Conservation (phyloP, 75 land plant genomes). For the Cupressus sempervirens region DNA sequence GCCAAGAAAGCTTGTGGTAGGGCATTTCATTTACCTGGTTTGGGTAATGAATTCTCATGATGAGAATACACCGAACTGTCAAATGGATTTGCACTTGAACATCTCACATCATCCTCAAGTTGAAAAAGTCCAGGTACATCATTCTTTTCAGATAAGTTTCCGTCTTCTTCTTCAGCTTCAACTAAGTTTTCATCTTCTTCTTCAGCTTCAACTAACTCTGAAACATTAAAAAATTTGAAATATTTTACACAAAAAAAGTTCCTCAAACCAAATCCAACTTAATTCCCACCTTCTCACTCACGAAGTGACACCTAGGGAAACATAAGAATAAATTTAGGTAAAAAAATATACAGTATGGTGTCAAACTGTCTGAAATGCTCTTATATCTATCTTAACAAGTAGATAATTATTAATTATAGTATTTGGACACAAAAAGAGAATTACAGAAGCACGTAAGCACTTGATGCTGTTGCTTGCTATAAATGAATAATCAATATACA, state of each 20-base stretch:
- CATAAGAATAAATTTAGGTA: background rate
- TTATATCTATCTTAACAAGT: background rate
- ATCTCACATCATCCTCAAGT: background rate
- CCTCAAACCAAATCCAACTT: background rate
- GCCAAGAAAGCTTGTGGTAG: background rate
- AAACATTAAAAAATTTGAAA: background rate
- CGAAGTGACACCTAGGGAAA: background rate
- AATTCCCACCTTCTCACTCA: background rate
- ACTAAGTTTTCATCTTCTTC: slow-evolving; percentile 4
- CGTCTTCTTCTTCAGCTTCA: slow-evolving; percentile 6
- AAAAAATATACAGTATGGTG: background rate
- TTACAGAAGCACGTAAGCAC: background rate
- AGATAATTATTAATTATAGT: background rate
- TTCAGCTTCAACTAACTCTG: background rate
- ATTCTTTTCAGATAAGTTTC: background rate
- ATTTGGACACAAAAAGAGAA: background rate
- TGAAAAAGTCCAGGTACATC: background rate
- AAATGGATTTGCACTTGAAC: slow-evolving; percentile 2
- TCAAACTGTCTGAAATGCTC: background rate
- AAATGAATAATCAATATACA: background rate
- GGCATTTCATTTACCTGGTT: background rate
- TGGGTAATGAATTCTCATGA: background rate
- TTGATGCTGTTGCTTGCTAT: background rate
- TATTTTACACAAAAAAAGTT: background rate
- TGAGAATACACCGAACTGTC: background rate